A percentile compares a stretch with the other conserved stretches of the same genome.
phyloP scores from a whole-genome alignment of 192 early-diverging fungal genomes.

The Linnemannia elongata region DNA sequence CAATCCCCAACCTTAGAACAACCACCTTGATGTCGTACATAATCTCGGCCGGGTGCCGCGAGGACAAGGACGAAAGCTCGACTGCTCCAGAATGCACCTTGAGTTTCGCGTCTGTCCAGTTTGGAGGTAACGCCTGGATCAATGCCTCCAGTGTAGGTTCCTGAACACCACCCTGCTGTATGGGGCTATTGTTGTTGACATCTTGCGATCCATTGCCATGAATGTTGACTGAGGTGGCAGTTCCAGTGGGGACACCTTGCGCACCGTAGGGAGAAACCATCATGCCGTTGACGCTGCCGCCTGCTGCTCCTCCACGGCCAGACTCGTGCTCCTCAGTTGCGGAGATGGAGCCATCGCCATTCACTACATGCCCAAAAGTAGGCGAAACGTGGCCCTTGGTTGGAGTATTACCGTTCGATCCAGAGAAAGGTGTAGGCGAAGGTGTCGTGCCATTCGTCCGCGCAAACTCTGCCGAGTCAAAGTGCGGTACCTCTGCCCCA shows the following conservation, averaged over 20 bases:
- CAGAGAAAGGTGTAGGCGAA: neutral
- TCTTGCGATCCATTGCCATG: neutral
- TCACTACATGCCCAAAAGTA: neutral
- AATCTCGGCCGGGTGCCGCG: constrained; percentile 73
- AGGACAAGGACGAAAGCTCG: constrained; percentile 76
- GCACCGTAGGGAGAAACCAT: neutral
- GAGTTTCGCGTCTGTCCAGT: constrained; percentile 69
- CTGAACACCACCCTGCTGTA: constrained; percentile 18
- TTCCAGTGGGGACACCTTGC: neutral
- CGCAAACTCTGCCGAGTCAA: constrained; percentile 24
- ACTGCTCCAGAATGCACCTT: constrained; percentile 82
- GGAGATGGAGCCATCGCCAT: constrained; percentile 17
- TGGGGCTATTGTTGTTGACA: constrained; percentile 10
- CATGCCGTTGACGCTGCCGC: constrained; percentile 7
- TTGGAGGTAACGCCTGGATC: constrained; percentile 43
- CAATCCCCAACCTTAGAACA: constrained; percentile 65
- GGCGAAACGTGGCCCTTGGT: neutral
- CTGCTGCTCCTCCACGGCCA: neutral
- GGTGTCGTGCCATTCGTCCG: constrained; percentile 1
- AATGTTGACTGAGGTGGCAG: neutral
- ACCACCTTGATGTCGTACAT: constrained; percentile 76
- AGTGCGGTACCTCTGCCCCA: constrained; percentile 14
- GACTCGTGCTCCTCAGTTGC: constrained; percentile 21
- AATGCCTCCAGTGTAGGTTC: constrained; percentile 27
- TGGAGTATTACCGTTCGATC: neutral